Evolutionary conservation across 2,329 filamentous ascomycete species (phyloP).

Genomic region (Fusarium coicis): DNA sequence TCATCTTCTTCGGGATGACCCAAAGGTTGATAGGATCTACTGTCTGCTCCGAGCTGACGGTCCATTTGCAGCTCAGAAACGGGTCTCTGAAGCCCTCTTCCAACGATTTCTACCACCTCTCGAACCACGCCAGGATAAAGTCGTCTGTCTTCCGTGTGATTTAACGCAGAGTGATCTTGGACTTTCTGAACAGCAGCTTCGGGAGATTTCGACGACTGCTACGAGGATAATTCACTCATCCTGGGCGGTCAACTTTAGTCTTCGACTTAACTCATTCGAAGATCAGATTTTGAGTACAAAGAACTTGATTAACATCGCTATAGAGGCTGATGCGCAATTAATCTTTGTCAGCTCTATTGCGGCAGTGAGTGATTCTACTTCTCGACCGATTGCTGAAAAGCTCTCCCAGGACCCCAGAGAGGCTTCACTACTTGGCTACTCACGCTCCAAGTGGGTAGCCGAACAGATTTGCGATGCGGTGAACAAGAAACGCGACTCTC

Average conservation of each 20-base stretch:
- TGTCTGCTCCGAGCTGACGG: conserved; percentile 56
- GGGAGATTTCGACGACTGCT: neutral
- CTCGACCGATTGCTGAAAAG: conserved; percentile 48
- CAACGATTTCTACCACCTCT: conserved; percentile 7
- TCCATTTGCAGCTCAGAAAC: conserved; percentile 4
- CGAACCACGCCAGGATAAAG: neutral
- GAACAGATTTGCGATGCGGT: conserved; percentile 53
- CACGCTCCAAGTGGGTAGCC: conserved; percentile 54
- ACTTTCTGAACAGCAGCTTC: neutral
- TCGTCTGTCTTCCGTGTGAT: conserved; percentile 33
- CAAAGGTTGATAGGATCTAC: conserved; percentile 8
- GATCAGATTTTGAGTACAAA: conserved; percentile 57
- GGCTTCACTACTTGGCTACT: conserved; percentile 55
- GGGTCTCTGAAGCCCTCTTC: conserved; percentile 21
- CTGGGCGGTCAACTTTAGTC: conserved; percentile 68
- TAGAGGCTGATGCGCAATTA: conserved; percentile 46
- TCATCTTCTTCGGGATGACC: conserved; percentile 23
- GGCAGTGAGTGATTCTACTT: conserved; percentile 50
- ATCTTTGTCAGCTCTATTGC: conserved; percentile 64
- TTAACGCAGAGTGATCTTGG: conserved; percentile 14
- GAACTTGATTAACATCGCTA: conserved; percentile 55
- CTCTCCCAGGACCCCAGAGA: conserved; percentile 26
- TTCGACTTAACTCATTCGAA: conserved; percentile 61
- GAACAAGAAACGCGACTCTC: neutral
- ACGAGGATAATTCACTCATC: conserved; percentile 59